phyloP scores from a whole-genome alignment of 208 protist genomes.

The Phytomonas sp. region DNA sequence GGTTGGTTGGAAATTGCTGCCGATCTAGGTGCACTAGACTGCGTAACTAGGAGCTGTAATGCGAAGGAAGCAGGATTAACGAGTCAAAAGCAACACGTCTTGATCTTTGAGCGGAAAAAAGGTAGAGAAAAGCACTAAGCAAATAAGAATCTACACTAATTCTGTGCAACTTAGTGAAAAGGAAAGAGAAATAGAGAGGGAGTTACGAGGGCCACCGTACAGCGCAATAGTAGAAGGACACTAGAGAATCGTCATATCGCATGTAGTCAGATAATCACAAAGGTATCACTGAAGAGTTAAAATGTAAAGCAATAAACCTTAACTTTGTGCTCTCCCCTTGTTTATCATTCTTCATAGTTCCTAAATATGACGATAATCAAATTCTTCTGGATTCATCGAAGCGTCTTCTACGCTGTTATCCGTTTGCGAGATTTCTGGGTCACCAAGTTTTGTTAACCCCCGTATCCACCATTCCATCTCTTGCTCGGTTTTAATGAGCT shows the following conservation, averaged over 20 bases:
- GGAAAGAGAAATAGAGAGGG: not conserved
- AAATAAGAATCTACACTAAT: constrained; percentile 12
- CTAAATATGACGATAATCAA: constrained; percentile 79
- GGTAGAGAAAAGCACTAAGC: constrained; percentile 5
- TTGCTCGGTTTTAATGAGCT: constrained; percentile 74
- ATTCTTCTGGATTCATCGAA: constrained; percentile 68
- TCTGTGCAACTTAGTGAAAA: not conserved
- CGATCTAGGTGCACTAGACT: not conserved
- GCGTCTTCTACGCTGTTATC: constrained; percentile 79
- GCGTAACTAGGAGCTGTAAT: not conserved
- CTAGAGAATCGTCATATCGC: not conserved
- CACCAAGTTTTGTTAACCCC: constrained; percentile 71
- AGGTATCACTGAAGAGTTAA: not conserved
- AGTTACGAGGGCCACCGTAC: not conserved
- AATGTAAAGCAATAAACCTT: not conserved
- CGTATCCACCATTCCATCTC: constrained; percentile 90
- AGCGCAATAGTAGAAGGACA: not conserved
- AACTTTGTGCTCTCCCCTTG: not conserved
- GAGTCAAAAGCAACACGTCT: not conserved
- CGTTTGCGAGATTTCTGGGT: constrained; percentile 73
- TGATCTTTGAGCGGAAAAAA: constrained; percentile 5
- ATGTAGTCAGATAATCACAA: not conserved
- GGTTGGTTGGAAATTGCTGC: not conserved
- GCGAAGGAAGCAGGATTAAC: not conserved
- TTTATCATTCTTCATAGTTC: not conserved